phyloP scores from a whole-genome alignment of 805 yeast species.

The Hanseniaspora opuntiae region DNA sequence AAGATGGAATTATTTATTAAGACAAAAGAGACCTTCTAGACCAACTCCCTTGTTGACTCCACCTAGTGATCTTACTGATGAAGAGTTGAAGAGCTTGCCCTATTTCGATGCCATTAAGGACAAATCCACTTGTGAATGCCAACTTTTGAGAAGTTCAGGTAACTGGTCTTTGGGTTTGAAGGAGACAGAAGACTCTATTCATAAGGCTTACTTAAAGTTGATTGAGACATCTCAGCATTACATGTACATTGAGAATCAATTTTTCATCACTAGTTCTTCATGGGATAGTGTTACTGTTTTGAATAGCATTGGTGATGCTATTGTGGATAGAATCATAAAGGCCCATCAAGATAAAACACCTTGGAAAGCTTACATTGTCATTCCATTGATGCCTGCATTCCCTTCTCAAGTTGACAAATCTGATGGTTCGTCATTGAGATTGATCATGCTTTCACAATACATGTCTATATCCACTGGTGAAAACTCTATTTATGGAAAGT shows the following conservation, averaged over 20 bases:
- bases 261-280: constrained; percentile 78
- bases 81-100: constrained; percentile 49
- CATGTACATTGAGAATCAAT: constrained; percentile 90
- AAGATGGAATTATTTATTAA: constrained; percentile 85
- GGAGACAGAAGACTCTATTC: constrained; percentile 77
- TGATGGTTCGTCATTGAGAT: constrained; percentile 88
- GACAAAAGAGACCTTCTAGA: constrained; percentile 90
- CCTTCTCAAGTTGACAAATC: constrained; percentile 84
- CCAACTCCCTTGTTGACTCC: constrained; percentile 86
- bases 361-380: constrained; percentile 85
- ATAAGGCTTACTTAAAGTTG: constrained; percentile 76
- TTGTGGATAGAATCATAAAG: constrained; percentile 86
- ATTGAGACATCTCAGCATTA: constrained; percentile 89
- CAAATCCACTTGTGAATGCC: constrained; percentile 83
- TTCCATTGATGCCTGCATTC: constrained; percentile 97
- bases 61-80: constrained; percentile 70
- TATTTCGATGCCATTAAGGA: constrained; percentile 29
- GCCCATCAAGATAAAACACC: constrained; percentile 63
- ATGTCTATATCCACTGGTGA: constrained; percentile 85
- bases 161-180: constrained; percentile 86
- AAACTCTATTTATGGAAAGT: constrained; percentile 71
- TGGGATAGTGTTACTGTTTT: constrained; percentile 73
- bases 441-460: constrained; percentile 92
- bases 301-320: constrained; percentile 82
- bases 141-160: constrained; percentile 76